Base-by-base conservation (phyloP, 106 monocot genomes). In the Acorus calamus region DNA sequence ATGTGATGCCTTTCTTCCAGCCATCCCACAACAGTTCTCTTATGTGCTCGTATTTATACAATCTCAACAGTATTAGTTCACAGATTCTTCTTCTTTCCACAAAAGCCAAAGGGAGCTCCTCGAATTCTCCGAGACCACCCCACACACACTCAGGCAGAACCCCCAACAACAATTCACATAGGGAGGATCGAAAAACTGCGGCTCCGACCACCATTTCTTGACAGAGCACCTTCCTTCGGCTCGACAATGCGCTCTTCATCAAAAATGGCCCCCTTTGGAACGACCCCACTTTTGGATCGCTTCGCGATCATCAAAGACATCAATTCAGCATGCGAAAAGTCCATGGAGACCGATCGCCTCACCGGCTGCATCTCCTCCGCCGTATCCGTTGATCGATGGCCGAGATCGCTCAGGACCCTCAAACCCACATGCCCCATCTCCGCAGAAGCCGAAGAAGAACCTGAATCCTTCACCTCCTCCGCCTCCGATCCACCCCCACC, bases 331-430 rank as follows among this genome's bases (percentile, higher is more conserved):
- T 50, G 61, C 9, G 73, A 77, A 0, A 66, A 46, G 55, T 84
- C 84, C 84, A 77, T 71, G 0, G 84, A 84, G 63, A 74, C 64
- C 6, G 84, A 84, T 44, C 80, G 49, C 49, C 84, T 53, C 14
- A 77, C 70, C 3, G 79, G 78, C 69, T 75, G 84, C 53, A 80
- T 43, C 12, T 47, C 72, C 9, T 42, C 44, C 11, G 69, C 71
- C 6, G 28, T 28, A 28, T 1, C 28, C 28, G 28, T 28, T 28
- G 49, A 73, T 41, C 55, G 3, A 13, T 49, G 41, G 50, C 42
- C 42, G 5, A 3, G 55, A 11, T 48, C 10, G 56, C 14, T 45
- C 12, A 14, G 43, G 28, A 28, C 28, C 28, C 28, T 28, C 28
- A 28, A 28, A 28, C 28, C 28, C 28, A 28, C 28, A 28, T 28